phyloP scores from a whole-genome alignment of 306 rosid species.

The Arachis hypogaea region DNA sequence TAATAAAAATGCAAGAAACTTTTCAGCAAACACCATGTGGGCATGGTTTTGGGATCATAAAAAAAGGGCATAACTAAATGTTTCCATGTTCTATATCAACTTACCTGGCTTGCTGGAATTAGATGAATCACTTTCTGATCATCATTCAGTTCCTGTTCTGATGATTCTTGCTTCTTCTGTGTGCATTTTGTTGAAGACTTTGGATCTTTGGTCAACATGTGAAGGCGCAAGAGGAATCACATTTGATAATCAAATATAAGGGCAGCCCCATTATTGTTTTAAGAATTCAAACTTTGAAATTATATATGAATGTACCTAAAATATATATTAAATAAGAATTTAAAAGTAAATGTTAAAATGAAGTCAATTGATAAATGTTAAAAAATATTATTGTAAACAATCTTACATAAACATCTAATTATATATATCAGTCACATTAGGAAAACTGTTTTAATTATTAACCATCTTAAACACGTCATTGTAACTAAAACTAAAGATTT shows the following conservation, averaged over 20 bases:
- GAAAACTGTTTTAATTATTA: no score
- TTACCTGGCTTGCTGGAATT: conserved; percentile 28
- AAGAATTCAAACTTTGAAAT: conserved; percentile 28
- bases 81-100: neutral
- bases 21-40: conserved; percentile 25
- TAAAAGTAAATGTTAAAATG: no score
- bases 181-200: conserved; percentile 7
- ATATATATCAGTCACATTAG: no score
- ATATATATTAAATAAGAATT: no score
- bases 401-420: no score
- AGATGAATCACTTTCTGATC: conserved; percentile 34
- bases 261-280: conserved; percentile 30
- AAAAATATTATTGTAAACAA: no score
- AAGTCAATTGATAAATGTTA: no score
- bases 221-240: conserved; percentile 22
- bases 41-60: conserved; percentile 8
- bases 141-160: conserved; percentile 30
- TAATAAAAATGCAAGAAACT: conserved; percentile 24
- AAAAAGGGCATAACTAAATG: neutral
- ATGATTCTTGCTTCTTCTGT: conserved; percentile 28
- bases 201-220: conserved; percentile 37
- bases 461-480: no score
- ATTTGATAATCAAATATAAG: conserved; percentile 31
- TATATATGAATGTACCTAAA: conserved; percentile 17
- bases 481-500: no score